Base-by-base conservation (phyloP, 768 basidiomycete genomes). In the Neoboletus subvelutipes region DNA sequence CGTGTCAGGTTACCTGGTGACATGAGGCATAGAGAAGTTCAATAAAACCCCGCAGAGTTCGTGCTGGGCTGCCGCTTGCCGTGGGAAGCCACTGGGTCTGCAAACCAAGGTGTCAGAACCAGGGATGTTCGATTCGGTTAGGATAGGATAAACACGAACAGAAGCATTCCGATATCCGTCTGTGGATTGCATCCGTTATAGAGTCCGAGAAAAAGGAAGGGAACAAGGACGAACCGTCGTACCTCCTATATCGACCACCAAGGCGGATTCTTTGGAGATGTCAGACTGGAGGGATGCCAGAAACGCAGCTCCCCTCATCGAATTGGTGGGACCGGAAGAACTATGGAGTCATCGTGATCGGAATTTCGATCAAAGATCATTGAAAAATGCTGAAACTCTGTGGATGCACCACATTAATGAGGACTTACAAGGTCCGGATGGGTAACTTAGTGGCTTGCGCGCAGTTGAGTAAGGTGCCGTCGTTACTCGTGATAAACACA, bases 231-330 rank as follows among this genome's bases (percentile, higher is more conserved):
- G 60, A 52, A 72, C 71, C 17, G 84, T 85, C 1, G 86, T 87
- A 0, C 85, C 85, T 46, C 86, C 86, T 55, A 86, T 75, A 66
- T 87, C 86, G 52, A 83, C 76, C 0, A 87, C 86, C 49, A 85
- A 71, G 41, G 77, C 75, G 55, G 74, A 68, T 65, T 77, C 70
- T 55, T 65, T 73, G 45, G 68, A 45, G 53, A 69, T 58, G 59
- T 64, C 56, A 10, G 67, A 68, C 58, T 73, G 73, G 43, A 76
- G 67, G 10, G 77, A 78, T 1, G 85, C 79, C 6, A 87, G 73
- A 66, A 81, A 86, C 5, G 80, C 81, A 6, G 85, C 86, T 10
- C 85, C 86, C 49, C 86, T 75, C 85, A 87, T 88, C 1, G 84
- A 85, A 66, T 87, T 87, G 1, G 86, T 88, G 7, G 85, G 81